Conservation (phyloP, 2,329 filamentous ascomycete genomes). For the Colletotrichum costaricense region DNA sequence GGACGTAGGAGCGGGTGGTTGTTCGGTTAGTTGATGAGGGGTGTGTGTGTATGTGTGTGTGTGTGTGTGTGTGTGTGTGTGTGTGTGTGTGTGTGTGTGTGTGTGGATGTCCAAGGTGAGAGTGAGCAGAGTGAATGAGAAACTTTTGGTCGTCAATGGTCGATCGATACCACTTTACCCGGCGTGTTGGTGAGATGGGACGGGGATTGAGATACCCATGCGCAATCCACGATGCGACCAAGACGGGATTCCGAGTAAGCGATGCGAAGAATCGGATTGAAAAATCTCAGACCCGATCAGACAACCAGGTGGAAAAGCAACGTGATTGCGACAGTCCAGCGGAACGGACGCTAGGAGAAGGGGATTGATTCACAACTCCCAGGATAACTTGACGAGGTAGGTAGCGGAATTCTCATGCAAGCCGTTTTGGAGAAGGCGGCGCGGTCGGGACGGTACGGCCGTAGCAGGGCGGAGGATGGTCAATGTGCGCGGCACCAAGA, state of each 20-base stretch:
- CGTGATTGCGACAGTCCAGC: background rate
- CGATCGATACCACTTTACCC: background rate
- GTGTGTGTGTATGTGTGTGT: background rate
- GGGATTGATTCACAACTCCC: too few relatives aligned
- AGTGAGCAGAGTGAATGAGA: background rate
- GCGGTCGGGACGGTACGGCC: slow-evolving; percentile 21
- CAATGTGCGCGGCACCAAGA: background rate
- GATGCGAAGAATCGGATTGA: background rate
- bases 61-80: background rate
- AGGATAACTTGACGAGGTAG: background rate
- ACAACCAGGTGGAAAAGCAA: slow-evolving; percentile 6
- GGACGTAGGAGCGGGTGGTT: slow-evolving; percentile 20
- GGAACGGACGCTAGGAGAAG: background rate
- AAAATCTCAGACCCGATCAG: slow-evolving; percentile 14
- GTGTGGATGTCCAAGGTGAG: too few relatives aligned
- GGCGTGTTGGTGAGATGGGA: background rate
- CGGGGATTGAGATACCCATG: background rate
- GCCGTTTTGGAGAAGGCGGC: slow-evolving; percentile 1
- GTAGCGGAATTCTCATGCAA: background rate
- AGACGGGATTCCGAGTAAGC: background rate
- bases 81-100: too few relatives aligned
- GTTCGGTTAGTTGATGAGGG: background rate
- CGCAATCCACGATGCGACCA: background rate
- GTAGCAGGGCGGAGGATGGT: slow-evolving; percentile 8
- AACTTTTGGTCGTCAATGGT: background rate